Conservation (phyloP, 805 yeast species). For the Hagleromyces aurorensis region DNA sequence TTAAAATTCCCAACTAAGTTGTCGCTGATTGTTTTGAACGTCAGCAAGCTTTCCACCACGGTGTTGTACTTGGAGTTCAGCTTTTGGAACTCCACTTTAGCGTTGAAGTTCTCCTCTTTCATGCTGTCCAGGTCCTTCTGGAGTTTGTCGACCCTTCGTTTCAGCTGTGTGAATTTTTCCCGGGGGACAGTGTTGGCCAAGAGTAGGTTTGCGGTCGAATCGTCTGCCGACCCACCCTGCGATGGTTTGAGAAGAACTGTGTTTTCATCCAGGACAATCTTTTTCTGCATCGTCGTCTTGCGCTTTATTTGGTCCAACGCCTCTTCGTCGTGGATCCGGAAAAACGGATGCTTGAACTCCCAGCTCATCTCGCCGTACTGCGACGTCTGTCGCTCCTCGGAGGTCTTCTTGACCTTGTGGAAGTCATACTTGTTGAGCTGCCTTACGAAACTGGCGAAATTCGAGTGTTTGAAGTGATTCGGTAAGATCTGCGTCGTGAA, state of each 20-base stretch:
- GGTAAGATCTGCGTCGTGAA: slow-evolving; percentile 87
- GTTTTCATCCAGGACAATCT: slow-evolving; percentile 25
- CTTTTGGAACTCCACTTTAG: slow-evolving; percentile 32
- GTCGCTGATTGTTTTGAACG: slow-evolving; percentile 50
- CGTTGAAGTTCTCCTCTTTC: slow-evolving; percentile 19
- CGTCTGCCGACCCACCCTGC: slow-evolving; percentile 7
- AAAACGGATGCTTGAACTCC: slow-evolving; percentile 93
- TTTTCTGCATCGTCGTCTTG: slow-evolving; percentile 58
- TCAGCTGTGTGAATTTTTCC: slow-evolving; percentile 25
- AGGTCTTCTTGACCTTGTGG: slow-evolving; percentile 80
- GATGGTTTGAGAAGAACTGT: slow-evolving; percentile 9
- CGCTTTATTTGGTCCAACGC: slow-evolving; percentile 81
- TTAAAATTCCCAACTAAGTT: slow-evolving; percentile 46
- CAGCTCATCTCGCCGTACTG: slow-evolving; percentile 75
- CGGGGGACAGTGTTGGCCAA: slow-evolving; percentile 21
- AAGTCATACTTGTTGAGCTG: slow-evolving; percentile 95
- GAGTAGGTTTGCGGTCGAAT: slow-evolving; percentile 12
- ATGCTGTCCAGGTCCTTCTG: slow-evolving; percentile 20
- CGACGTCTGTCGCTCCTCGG: slow-evolving; percentile 46
- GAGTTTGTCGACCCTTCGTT: slow-evolving; percentile 30
- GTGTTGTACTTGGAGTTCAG: slow-evolving; percentile 55
- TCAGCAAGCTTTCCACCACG: slow-evolving; percentile 51
- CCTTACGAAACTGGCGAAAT: slow-evolving; percentile 90
- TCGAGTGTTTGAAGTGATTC: slow-evolving; percentile 87
- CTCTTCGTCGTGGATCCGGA: slow-evolving; percentile 65